A percentile compares a stretch with the other conserved stretches of the same genome.
These are phyloP conservation scores for Auriscalpium vulgare DNA, from an alignment of 768 basidiomycete genomes.

Conservation along the genomic window DNA sequence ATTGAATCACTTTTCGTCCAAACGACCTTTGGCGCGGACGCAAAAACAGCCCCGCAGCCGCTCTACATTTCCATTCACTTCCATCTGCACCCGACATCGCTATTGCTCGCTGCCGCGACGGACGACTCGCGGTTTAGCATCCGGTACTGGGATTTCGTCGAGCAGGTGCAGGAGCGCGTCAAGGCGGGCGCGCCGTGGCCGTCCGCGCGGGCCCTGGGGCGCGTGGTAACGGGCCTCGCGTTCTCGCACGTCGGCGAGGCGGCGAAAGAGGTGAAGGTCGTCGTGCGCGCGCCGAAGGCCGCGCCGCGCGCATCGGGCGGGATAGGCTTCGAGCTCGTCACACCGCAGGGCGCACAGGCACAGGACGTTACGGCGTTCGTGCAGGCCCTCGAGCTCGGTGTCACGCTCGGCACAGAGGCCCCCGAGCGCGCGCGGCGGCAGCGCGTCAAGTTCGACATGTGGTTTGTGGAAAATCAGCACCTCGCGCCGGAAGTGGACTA, in stretches of 20 bases:
- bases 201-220: constrained; percentile 6
- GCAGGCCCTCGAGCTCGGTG: constrained; percentile 4
- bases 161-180: constrained; percentile 2
- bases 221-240: constrained; percentile 5
- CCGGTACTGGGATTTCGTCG: constrained; percentile 8
- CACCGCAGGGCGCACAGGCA: neutral
- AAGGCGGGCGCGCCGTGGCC: constrained; percentile 2
- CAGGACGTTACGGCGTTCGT: constrained; percentile 4
- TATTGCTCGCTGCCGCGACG: constrained; percentile 7
- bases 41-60: neutral
- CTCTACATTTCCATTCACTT: constrained; percentile 5
- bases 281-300: constrained; percentile 2
- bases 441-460: constrained; percentile 7
- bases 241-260: constrained; percentile 4
- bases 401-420: constrained; percentile 1
- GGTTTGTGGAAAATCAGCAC: constrained; percentile 5
- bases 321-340: constrained; percentile 6
- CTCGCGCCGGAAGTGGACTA: constrained; percentile 8
- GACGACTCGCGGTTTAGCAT: constrained; percentile 10
- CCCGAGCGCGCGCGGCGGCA: constrained; percentile 4
- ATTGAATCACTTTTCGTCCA: constrained; percentile 4
- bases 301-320: constrained; percentile 6
- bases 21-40: neutral
- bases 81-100: constrained; percentile 7
- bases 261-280: constrained; percentile 2